phyloP scores from a whole-genome alignment of 805 yeast genomes.

The Barnettozyma vustinii region DNA sequence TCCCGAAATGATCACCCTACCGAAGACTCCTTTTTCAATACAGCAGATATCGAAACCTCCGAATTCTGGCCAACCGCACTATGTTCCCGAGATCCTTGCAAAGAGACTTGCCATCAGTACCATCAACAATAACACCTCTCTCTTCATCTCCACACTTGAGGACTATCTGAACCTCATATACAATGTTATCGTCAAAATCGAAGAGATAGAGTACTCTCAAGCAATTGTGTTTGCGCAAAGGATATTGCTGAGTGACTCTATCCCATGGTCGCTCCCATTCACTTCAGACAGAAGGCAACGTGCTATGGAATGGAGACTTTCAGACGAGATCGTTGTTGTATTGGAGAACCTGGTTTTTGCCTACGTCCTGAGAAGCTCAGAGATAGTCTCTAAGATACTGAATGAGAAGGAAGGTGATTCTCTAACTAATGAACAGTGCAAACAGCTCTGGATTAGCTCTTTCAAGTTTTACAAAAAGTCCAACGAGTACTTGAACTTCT shows the following conservation, averaged over 20 bases:
- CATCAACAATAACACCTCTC: conserved; percentile 3
- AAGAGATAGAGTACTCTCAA: background rate
- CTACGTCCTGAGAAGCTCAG: conserved; percentile 13
- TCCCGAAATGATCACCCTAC: conserved; percentile 2
- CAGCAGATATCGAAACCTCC: background rate
- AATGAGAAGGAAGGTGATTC: background rate
- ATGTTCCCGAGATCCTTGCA: conserved; percentile 4
- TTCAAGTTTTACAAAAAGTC: conserved; percentile 20
- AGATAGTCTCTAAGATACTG: conserved; percentile 7
- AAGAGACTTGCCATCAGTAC: conserved; percentile 5
- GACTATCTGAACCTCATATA: conserved; percentile 10
- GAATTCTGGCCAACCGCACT: background rate
- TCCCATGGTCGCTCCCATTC: conserved; percentile 17
- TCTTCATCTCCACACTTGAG: conserved; percentile 9
- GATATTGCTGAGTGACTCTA: background rate
- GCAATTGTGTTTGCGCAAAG: background rate
- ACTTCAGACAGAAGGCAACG: background rate
- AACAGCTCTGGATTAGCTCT: conserved; percentile 13
- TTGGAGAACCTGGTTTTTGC: conserved; percentile 11
- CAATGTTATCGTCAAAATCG: background rate
- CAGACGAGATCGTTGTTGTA: conserved; percentile 16
- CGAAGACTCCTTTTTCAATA: conserved; percentile 1
- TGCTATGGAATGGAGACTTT: conserved; percentile 13
- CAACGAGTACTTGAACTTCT: conserved; percentile 12
- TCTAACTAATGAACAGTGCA: background rate